These are phyloP conservation scores for Mortierella sp. DNA, from an alignment of 371 early-diverging fungal genomes.

Conservation along the genomic window DNA sequence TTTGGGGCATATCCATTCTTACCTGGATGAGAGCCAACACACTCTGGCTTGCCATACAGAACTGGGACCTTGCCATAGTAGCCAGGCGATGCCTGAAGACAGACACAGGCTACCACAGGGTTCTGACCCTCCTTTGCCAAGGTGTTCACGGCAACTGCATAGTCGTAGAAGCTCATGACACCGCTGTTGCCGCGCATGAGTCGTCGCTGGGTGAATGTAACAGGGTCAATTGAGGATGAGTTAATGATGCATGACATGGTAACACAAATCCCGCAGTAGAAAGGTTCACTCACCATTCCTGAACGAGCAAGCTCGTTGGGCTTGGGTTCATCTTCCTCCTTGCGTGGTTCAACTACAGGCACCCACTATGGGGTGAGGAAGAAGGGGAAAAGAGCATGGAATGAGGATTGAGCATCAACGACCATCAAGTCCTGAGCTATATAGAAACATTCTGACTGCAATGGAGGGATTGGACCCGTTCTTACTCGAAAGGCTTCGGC, in stretches of 20 bases:
- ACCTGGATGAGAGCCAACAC: slow-evolving; percentile 35
- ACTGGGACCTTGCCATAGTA: slow-evolving; percentile 33
- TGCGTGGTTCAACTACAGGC: neutral
- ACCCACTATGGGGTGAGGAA: slow-evolving; percentile 10
- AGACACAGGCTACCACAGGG: slow-evolving; percentile 30
- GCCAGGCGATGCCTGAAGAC: slow-evolving; percentile 17
- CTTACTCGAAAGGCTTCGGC: slow-evolving; percentile 29
- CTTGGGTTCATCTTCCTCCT: slow-evolving; percentile 12
- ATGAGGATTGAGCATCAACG: too few relatives aligned
- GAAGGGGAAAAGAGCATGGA: neutral
- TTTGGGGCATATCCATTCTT: neutral
- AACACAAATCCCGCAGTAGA: too few relatives aligned
- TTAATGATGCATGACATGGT: too few relatives aligned
- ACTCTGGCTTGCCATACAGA: slow-evolving; percentile 28
- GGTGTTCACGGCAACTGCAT: slow-evolving; percentile 40
- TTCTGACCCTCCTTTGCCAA: slow-evolving; percentile 29
- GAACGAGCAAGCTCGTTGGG: slow-evolving; percentile 6
- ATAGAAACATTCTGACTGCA: too few relatives aligned
- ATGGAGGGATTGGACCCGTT: too few relatives aligned
- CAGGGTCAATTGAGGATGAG: neutral
- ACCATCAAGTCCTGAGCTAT: neutral
- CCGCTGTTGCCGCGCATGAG: slow-evolving; percentile 24
- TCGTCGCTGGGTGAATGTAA: slow-evolving; percentile 10
- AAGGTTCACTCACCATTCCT: slow-evolving; percentile 18
- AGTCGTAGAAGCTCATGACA: slow-evolving; percentile 33